These are phyloP conservation scores for Urochloa ruziziensis DNA, from an alignment of 176 grass and related monocot species.

Conservation along the genomic window DNA sequence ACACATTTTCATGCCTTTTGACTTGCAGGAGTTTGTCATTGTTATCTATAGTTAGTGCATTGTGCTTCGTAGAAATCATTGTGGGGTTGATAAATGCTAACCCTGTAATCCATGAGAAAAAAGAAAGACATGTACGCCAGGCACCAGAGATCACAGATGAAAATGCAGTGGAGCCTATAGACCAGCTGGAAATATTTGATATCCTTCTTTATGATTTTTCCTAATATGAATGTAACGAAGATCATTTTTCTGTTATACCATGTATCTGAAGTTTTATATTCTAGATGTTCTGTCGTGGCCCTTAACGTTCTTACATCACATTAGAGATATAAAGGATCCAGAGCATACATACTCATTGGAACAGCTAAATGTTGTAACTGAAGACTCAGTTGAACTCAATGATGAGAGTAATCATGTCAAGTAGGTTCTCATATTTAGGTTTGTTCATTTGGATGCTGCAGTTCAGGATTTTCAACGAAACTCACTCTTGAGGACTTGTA, in stretches of 20 bases:
- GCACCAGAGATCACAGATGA: slow-evolving; percentile 48
- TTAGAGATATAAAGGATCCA: slow-evolving; percentile 98
- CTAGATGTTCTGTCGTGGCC: slow-evolving; percentile 22
- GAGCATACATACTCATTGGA: slow-evolving; percentile 94
- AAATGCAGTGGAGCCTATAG: slow-evolving; percentile 64
- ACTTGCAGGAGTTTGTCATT: slow-evolving; percentile 19
- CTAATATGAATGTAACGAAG: not conserved
- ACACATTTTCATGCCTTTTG: not conserved
- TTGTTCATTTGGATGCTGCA: not conserved
- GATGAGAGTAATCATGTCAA: slow-evolving; percentile 64
- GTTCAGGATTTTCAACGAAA: not conserved
- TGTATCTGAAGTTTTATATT: not conserved
- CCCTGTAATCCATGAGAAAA: slow-evolving; percentile 73
- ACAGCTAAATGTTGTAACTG: slow-evolving; percentile 85
- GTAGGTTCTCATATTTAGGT: slow-evolving; percentile 30
- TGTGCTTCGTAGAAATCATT: slow-evolving; percentile 41
- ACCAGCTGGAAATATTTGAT: slow-evolving; percentile 96
- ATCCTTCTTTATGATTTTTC: slow-evolving; percentile 45
- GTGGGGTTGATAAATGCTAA: slow-evolving; percentile 88
- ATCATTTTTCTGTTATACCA: not conserved
- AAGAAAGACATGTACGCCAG: slow-evolving; percentile 47
- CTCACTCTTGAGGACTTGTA: not conserved
- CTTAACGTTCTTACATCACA: slow-evolving; percentile 86
- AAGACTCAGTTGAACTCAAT: slow-evolving; percentile 69
- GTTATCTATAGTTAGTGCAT: not conserved